phyloP scores from a whole-genome alignment of 1,139 yeast genomes.

The Pichia inconspicua region DNA sequence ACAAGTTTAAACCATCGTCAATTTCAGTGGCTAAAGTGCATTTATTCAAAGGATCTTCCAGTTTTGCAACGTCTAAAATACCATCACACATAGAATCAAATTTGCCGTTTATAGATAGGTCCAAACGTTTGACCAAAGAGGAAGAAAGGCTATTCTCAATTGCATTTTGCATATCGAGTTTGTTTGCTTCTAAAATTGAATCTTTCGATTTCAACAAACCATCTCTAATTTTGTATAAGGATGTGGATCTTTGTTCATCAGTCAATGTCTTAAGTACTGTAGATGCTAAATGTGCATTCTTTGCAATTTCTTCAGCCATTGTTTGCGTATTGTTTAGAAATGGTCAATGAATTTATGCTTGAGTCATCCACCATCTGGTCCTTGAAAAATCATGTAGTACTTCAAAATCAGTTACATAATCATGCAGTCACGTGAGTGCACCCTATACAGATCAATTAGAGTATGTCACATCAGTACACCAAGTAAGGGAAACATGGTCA shows the following conservation, averaged over 20 bases:
- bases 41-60: slow-evolving; percentile 88
- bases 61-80: slow-evolving; percentile 76
- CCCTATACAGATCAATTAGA: too few relatives aligned
- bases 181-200: slow-evolving; percentile 63
- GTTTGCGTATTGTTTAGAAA: background rate
- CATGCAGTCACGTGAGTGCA: background rate
- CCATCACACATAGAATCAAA: slow-evolving; percentile 94
- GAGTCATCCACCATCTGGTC: background rate
- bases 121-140: slow-evolving; percentile 75
- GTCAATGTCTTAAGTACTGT: slow-evolving; percentile 69
- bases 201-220: slow-evolving; percentile 52
- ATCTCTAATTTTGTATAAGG: slow-evolving; percentile 65
- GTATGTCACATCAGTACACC: background rate
- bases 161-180: slow-evolving; percentile 68
- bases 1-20: slow-evolving; percentile 79
- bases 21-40: slow-evolving; percentile 72
- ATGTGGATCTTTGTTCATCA: slow-evolving; percentile 64
- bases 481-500: too few relatives aligned
- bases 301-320: slow-evolving; percentile 70
- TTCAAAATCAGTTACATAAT: too few relatives aligned
- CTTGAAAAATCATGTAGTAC: too few relatives aligned
- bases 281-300: slow-evolving; percentile 69
- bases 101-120: slow-evolving; percentile 72
- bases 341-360: background rate
- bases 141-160: slow-evolving; percentile 46